A percentile compares a stretch with the other conserved stretches of the same genome.
These are phyloP conservation scores for Gossypium rotundifolium DNA, from an alignment of 345 rosid genomes.

Conservation along the genomic window DNA sequence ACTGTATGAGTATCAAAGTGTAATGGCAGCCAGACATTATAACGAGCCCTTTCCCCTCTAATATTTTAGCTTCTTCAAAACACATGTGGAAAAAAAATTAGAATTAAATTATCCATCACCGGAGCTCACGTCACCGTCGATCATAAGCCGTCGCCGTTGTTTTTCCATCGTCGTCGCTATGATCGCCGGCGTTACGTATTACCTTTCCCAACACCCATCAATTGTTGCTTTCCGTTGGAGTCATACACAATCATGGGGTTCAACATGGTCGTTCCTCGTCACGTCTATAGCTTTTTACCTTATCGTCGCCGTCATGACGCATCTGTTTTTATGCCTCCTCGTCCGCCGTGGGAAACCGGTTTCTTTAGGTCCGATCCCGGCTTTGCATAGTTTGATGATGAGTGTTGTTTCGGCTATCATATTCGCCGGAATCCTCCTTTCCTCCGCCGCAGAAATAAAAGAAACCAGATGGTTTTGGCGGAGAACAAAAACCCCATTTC, in stretches of 20 bases:
- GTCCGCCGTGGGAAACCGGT: conserved; percentile 39
- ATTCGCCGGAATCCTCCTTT: conserved; percentile 75
- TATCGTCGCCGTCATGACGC: conserved; percentile 29
- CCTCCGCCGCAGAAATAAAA: conserved; percentile 70
- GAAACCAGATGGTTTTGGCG: conserved; percentile 86
- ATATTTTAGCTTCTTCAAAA: not conserved
- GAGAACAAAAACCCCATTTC: conserved; percentile 59
- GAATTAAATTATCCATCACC: not conserved
- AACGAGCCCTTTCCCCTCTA: not conserved
- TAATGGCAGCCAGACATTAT: not conserved
- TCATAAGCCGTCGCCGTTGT: not conserved
- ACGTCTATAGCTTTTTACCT: conserved; percentile 56
- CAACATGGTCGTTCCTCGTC: conserved; percentile 87
- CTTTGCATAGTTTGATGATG: conserved; percentile 25
- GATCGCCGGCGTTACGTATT: conserved; percentile 42
- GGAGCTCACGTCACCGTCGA: not conserved
- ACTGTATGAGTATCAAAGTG: not conserved
- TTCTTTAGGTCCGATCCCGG: conserved; percentile 38
- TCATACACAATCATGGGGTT: conserved; percentile 72
- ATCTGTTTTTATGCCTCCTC: conserved; percentile 37
- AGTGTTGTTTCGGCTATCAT: conserved; percentile 55
- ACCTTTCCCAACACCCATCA: conserved; percentile 77
- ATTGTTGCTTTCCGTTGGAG: conserved; percentile 84
- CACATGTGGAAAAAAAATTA: not conserved
- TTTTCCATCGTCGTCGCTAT: not conserved